Evolutionary conservation across 768 basidiomycete species (phyloP).

Genomic region (Lentinula sp.): DNA sequence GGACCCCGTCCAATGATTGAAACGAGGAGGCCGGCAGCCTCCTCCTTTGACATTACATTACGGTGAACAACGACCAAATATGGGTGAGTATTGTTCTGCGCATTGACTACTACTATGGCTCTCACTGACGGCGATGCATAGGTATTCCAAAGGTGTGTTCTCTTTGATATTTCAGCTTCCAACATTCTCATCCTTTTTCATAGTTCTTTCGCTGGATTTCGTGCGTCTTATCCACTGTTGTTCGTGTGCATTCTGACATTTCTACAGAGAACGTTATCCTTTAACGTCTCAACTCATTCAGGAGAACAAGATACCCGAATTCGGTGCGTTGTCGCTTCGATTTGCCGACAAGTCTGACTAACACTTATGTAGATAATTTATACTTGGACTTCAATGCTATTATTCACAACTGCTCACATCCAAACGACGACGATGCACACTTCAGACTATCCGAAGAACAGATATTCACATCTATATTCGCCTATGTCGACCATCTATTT

Average conservation of each 20-base stretch:
- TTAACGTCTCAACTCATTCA: constrained; percentile 96
- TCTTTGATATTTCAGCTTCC: neutral
- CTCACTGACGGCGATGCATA: constrained; percentile 10
- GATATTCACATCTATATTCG: constrained; percentile 94
- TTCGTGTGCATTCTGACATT: constrained; percentile 9
- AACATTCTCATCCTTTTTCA: constrained; percentile 8
- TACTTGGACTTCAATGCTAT: constrained; percentile 95
- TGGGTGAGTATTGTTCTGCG: neutral
- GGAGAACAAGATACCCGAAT: constrained; percentile 98
- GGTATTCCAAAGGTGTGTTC: constrained; percentile 61
- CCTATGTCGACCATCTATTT: constrained; percentile 96
- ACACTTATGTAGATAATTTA: constrained; percentile 58
- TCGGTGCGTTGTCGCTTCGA: constrained; percentile 47
- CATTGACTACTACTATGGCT: neutral
- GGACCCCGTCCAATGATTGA: neutral
- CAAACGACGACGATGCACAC: constrained; percentile 93
- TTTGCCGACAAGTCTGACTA: constrained; percentile 8
- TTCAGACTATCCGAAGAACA: constrained; percentile 95
- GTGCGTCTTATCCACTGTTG: constrained; percentile 34
- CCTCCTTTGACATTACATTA: neutral
- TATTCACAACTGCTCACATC: constrained; percentile 93
- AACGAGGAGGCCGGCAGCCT: neutral
- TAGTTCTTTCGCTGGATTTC: constrained; percentile 98
- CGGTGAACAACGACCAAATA: neutral
- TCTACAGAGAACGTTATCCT: constrained; percentile 86